These are phyloP conservation scores for Trametes sanguinea DNA, from an alignment of 768 basidiomycete genomes.

Conservation along the genomic window DNA sequence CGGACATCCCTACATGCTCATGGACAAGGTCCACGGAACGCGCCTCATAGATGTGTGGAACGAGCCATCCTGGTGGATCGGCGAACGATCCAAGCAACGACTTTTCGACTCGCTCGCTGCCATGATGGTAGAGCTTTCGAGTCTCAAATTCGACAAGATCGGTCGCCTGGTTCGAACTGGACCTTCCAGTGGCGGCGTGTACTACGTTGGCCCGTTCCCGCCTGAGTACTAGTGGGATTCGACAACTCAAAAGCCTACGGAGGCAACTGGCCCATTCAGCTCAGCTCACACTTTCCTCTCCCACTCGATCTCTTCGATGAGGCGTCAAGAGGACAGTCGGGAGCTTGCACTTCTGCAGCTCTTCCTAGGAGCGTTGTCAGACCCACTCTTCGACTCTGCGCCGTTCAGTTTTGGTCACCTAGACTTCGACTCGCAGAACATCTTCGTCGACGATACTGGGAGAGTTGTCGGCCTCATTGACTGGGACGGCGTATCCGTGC, in stretches of 20 bases:
- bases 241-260: not conserved
- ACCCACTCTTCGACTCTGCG: not conserved
- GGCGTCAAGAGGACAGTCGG: too few relatives aligned
- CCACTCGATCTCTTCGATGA: too few relatives aligned
- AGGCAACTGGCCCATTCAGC: not conserved
- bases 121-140: slow-evolving; percentile 3
- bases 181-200: not conserved
- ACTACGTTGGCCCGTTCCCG: not conserved
- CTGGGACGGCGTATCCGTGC: not conserved
- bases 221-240: not conserved
- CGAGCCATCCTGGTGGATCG: slow-evolving; percentile 6
- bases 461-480: slow-evolving; percentile 1
- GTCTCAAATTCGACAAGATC: slow-evolving; percentile 12
- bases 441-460: slow-evolving; percentile 5
- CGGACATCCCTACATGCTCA: slow-evolving; percentile 2
- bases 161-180: not conserved
- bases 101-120: slow-evolving; percentile 1
- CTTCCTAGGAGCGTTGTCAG: not conserved
- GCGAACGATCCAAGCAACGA: slow-evolving; percentile 2
- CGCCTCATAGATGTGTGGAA: slow-evolving; percentile 12
- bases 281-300: not conserved
- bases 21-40: slow-evolving; percentile 7
- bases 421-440: slow-evolving; percentile 14
- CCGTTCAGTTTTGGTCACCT: slow-evolving; percentile 4
- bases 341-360: not conserved